Evolutionary conservation across 1,284 basidiomycete species (phyloP), one percentile per base, ranked within the genome.

Genomic region (Irpex rosettiformis): DNA sequence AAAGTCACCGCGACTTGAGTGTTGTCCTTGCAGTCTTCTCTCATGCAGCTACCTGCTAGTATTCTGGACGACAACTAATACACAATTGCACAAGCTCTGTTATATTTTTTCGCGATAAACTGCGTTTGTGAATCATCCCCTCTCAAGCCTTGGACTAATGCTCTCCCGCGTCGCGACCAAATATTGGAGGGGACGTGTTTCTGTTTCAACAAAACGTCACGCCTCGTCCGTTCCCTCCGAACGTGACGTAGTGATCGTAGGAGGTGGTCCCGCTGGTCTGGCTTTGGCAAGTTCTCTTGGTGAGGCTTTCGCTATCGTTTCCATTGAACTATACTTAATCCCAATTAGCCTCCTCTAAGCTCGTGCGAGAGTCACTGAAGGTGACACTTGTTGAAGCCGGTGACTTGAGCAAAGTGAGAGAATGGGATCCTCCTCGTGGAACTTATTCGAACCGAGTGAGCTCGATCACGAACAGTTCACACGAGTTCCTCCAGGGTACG

Each of bases 251-350:
- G 92, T 97, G 30, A 92, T 98, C 65, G 93, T 98, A 37, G 96
- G 96, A 13, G 96, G 94, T 49, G 96, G 96, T 1, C 94, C 94
- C 21, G 94, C 87, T 1, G 96, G 96, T 13, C 80, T 99, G 25
- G 92, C 95, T 3, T 77, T 99, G 27, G 94, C 94, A 0, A 88
- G 86, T 69, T 93, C 94, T 24, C 79, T 99, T 21, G 83, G 95
- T 94, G 67, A 64, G 81, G 5, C 33, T 72, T 18, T 37, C n/a
- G 11, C 7, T n/a, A 16, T 28, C 18, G 25, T 18, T 13, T 16
- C 37, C 54, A 29, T 10, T 58, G 58, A 33, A 33, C 52, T 57
- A 61, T 43, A n/a, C 42, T 29, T 24, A 16, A 29, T 60, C 47
- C 27, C 28, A 49, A 37, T 13, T 61, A 93, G 91, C 79, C 16